These are phyloP conservation scores for Sordariomycetes sp. DNA, from an alignment of 2,329 filamentous ascomycete species.

Conservation along the genomic window DNA sequence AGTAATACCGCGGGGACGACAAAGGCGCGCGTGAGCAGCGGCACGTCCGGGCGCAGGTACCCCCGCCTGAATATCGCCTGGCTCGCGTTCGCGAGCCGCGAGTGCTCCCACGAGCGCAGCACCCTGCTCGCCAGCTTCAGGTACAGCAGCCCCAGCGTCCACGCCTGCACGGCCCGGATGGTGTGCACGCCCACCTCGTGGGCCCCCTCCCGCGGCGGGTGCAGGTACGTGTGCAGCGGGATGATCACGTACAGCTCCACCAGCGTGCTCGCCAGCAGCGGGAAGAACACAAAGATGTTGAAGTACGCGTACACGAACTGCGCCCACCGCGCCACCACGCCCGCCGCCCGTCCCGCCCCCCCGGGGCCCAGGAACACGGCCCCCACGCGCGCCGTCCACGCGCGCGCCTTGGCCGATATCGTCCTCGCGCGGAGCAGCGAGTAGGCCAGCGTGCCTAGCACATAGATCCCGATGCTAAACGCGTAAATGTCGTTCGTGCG, in stretches of 20 bases:
- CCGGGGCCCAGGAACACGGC: conserved; percentile 10
- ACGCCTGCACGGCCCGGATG: conserved; percentile 82
- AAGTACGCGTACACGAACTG: conserved; percentile 64
- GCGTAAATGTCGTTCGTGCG: conserved; percentile 93
- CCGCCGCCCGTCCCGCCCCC: conserved; percentile 12
- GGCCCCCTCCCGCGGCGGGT: conserved; percentile 15
- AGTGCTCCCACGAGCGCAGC: conserved; percentile 54
- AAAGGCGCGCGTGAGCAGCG: conserved; percentile 74
- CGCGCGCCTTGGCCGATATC: conserved; percentile 21
- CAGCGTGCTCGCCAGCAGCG: conserved; percentile 66
- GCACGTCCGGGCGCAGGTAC: conserved; percentile 68
- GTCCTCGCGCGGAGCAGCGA: conserved; percentile 38
- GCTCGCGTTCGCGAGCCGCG: conserved; percentile 64
- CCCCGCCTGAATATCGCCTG: conserved; percentile 63
- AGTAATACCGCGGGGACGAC: conserved; percentile 62
- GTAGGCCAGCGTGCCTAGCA: conserved; percentile 61
- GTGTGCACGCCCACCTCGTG: conserved; percentile 41
- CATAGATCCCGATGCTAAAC: conserved; percentile 81
- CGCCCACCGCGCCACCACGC: background rate
- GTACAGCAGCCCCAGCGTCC: conserved; percentile 88
- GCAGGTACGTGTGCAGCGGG: conserved; percentile 72
- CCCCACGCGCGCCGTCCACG: conserved; percentile 15
- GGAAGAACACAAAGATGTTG: conserved; percentile 68
- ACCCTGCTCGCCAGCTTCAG: conserved; percentile 69
- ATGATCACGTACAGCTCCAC: conserved; percentile 84